Conservation (phyloP, 2,329 filamentous ascomycete genomes). For the Trichoderma sp. region DNA sequence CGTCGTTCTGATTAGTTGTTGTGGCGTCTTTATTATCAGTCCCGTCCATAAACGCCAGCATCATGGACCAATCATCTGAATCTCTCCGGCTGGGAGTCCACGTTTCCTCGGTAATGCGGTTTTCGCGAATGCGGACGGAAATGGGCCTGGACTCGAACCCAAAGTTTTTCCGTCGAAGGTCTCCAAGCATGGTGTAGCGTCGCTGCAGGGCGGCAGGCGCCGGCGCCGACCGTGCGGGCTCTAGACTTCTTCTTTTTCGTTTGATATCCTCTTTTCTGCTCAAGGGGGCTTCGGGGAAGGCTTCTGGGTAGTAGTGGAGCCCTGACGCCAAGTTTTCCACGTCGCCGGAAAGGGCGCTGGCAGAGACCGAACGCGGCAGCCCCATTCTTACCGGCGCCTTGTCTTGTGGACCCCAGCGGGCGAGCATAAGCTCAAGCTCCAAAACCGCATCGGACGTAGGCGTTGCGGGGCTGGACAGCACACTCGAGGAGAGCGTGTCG, state of each 20-base stretch:
- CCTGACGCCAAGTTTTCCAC: conserved; percentile 39
- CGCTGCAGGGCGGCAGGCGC: conserved; percentile 31
- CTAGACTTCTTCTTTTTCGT: conserved; percentile 26
- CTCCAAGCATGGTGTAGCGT: conserved; percentile 35
- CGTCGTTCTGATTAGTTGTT: conserved; percentile 33
- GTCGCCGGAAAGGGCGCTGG: conserved; percentile 35
- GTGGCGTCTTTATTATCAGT: conserved; percentile 26
- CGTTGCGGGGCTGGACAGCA: conserved; percentile 34
- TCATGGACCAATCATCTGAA: conserved; percentile 44
- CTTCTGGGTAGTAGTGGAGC: conserved; percentile 36
- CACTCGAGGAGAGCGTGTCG: conserved; percentile 37
- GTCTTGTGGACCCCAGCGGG: conserved; percentile 39
- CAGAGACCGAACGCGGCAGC: conserved; percentile 34
- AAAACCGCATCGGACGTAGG: conserved; percentile 29
- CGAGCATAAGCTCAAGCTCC: conserved; percentile 33
- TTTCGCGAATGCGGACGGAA: conserved; percentile 29
- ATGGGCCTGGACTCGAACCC: conserved; percentile 31
- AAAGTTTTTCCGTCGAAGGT: conserved; percentile 34
- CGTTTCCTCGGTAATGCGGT: conserved; percentile 37
- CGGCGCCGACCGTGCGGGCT: conserved; percentile 26
- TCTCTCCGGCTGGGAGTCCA: conserved; percentile 35
- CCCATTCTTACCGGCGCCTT: conserved; percentile 29
- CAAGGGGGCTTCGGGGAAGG: conserved; percentile 33
- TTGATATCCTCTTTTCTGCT: conserved; percentile 31
- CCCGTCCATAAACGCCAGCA: conserved; percentile 44